Percentiles rank a stretch among this genome's conserved stretches.
phyloP scores from a whole-genome alignment of 306 rosid genomes.

The Malus sylvestris region DNA sequence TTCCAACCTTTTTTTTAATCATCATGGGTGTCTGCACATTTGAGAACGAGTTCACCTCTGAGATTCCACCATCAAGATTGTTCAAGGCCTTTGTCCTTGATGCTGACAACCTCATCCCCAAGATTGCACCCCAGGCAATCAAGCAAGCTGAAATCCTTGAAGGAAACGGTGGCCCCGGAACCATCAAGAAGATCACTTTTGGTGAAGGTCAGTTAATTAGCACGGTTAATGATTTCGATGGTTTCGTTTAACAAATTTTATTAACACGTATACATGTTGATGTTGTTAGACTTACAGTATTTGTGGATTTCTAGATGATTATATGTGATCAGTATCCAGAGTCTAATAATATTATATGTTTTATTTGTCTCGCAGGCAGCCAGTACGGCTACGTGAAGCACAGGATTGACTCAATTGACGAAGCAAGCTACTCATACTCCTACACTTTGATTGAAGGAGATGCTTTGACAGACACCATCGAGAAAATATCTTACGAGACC shows the following conservation, averaged over 20 bases:
- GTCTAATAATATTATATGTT: no score
- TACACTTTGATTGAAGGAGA: conserved; percentile 47
- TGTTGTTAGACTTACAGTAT: no score
- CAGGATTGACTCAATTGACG: conserved; percentile 27
- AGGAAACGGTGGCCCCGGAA: conserved; percentile 69
- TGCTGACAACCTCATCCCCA: conserved; percentile 45
- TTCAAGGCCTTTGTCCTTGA: conserved; percentile 70
- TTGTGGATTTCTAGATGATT: neutral
- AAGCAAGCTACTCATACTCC: conserved; percentile 17
- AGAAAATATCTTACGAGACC: conserved; percentile 36
- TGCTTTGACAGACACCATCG: conserved; percentile 24
- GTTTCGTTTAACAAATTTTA: neutral
- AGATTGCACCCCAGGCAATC: conserved; percentile 44
- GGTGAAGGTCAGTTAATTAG: conserved; percentile 24
- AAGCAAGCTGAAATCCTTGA: conserved; percentile 36
- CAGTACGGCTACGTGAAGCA: conserved; percentile 29
- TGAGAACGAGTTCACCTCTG: conserved; percentile 30
- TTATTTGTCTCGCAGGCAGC: conserved; percentile 18
- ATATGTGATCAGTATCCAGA: neutral
- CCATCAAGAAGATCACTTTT: conserved; percentile 47
- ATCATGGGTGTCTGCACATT: conserved; percentile 40
- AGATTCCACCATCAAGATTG: conserved; percentile 29
- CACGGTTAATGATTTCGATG: neutral
- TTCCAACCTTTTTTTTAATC: neutral
- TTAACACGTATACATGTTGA: neutral